These are phyloP conservation scores for Aspergillus baeticus DNA, from an alignment of 495 filamentous ascomycete genomes.

Conservation along the genomic window DNA sequence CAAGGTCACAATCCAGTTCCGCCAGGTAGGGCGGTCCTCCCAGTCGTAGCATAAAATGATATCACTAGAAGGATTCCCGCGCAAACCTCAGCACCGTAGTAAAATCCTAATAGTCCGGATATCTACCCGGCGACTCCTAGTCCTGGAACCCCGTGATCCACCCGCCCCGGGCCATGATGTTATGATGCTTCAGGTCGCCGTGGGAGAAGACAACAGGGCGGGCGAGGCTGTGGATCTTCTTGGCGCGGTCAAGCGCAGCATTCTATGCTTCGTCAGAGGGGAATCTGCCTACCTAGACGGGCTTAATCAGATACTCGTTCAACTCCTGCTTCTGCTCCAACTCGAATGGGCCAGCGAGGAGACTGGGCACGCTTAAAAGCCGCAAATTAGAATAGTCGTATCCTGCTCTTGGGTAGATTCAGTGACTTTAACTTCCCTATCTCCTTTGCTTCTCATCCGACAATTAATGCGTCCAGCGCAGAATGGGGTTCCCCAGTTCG, in stretches of 20 bases:
- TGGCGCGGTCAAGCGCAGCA: constrained; percentile 13
- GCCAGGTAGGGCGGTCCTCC: constrained; percentile 16
- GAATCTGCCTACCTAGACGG: constrained; percentile 21
- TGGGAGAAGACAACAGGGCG: constrained; percentile 33
- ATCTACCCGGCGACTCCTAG: constrained; percentile 47
- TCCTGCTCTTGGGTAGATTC: too few species aligned
- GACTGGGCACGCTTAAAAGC: constrained; percentile 21
- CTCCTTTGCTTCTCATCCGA: too few species aligned
- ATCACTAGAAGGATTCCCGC: constrained; percentile 23
- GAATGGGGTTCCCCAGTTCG: too few species aligned
- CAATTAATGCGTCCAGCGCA: too few species aligned
- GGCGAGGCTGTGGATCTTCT: not conserved
- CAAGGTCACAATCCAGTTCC: constrained; percentile 21
- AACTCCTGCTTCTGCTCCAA: constrained; percentile 19
- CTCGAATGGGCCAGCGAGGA: constrained; percentile 23
- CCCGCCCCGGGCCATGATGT: constrained; percentile 37
- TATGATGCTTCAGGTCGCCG: constrained; percentile 38
- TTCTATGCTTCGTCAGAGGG: constrained; percentile 14
- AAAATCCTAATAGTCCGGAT: constrained; percentile 46
- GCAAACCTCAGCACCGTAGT: constrained; percentile 16
- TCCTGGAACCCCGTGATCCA: constrained; percentile 43
- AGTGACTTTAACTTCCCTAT: too few species aligned
- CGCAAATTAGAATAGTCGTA: constrained; percentile 12
- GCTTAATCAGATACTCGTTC: constrained; percentile 21
- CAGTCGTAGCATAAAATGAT: constrained; percentile 20